A percentile compares a stretch with the other conserved stretches of the same genome.
phyloP scores from a whole-genome alignment of 1,284 basidiomycete species.

The Ceratobasidium sp. region DNA sequence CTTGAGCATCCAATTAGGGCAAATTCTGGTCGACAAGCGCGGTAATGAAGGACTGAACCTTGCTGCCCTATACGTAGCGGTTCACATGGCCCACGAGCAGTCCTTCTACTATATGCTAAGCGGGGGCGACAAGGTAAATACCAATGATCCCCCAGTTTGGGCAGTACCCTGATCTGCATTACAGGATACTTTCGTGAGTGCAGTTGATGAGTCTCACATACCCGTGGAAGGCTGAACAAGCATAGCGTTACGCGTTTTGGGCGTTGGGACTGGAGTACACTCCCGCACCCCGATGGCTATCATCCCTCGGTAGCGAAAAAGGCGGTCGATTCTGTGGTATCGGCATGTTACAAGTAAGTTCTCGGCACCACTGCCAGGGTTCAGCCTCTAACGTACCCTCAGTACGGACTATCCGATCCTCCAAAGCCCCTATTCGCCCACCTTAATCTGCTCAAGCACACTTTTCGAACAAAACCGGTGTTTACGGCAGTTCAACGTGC shows the following conservation, averaged over 20 bases:
- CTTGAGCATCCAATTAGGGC: conserved; percentile 44
- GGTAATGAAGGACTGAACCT: conserved; percentile 55
- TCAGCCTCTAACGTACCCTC: not conserved
- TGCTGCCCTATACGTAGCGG: conserved; percentile 54
- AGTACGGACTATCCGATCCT: conserved; percentile 44
- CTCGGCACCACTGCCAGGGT: conserved; percentile 19
- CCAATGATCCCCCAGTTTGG: not conserved
- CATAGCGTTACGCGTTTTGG: conserved; percentile 54
- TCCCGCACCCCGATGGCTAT: conserved; percentile 52
- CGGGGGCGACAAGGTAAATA: conserved; percentile 53
- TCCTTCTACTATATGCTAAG: conserved; percentile 56
- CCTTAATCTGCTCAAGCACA: conserved; percentile 56
- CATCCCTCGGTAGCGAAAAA: conserved; percentile 50
- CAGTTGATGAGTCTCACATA: not conserved
- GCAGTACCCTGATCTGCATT: conserved; percentile 54
- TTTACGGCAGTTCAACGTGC: conserved; percentile 45
- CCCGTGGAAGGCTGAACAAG: not conserved
- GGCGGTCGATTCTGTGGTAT: conserved; percentile 53
- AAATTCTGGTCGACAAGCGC: conserved; percentile 55
- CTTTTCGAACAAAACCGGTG: conserved; percentile 46
- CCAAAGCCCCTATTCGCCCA: conserved; percentile 54
- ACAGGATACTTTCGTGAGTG: conserved; percentile 47
- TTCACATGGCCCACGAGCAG: conserved; percentile 53
- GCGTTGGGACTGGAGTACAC: conserved; percentile 51
- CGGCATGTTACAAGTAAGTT: conserved; percentile 50